Evolutionary conservation across 2,329 filamentous ascomycete genomes (phyloP).

Genomic region (Fusarium staphyleae): DNA sequence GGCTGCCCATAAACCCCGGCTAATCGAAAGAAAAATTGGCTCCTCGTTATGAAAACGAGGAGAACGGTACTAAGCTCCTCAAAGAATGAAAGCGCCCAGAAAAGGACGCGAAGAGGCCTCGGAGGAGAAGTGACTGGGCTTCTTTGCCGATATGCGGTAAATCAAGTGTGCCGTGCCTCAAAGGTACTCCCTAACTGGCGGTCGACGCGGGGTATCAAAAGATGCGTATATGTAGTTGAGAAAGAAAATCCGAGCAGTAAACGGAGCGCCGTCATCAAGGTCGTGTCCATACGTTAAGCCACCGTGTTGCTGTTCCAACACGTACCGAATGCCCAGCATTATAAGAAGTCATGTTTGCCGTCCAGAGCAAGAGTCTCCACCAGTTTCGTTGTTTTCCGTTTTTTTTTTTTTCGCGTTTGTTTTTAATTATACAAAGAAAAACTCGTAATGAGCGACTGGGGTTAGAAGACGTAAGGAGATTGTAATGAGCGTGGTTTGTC

Average conservation of each 20-base stretch:
- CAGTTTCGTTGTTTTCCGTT: slow-evolving; percentile 26
- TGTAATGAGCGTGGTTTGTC: slow-evolving; percentile 34
- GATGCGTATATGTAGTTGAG: slow-evolving; percentile 43
- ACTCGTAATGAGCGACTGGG: slow-evolving; percentile 45
- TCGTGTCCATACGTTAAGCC: slow-evolving; percentile 39
- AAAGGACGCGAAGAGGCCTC: slow-evolving; percentile 24
- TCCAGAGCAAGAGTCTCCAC: slow-evolving; percentile 34
- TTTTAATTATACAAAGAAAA: slow-evolving; percentile 40
- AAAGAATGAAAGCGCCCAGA: slow-evolving; percentile 29
- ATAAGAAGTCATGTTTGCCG: background rate
- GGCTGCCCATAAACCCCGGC: slow-evolving; percentile 34
- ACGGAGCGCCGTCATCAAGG: slow-evolving; percentile 37
- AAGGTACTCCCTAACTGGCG: slow-evolving; percentile 33
- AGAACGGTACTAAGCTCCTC: slow-evolving; percentile 23
- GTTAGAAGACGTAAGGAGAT: slow-evolving; percentile 38
- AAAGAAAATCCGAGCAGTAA: slow-evolving; percentile 39
- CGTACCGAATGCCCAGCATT: slow-evolving; percentile 5
- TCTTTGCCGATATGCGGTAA: slow-evolving; percentile 32
- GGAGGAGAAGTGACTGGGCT: slow-evolving; percentile 22
- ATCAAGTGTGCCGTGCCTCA: slow-evolving; percentile 32
- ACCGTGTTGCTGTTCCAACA: slow-evolving; percentile 9
- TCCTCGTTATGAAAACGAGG: slow-evolving; percentile 23
- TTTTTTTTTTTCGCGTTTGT: slow-evolving; percentile 30
- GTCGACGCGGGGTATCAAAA: slow-evolving; percentile 43
- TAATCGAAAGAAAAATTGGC: slow-evolving; percentile 32